These are phyloP conservation scores for Linum usitatissimum DNA, from an alignment of 345 rosid species.

Conservation along the genomic window DNA sequence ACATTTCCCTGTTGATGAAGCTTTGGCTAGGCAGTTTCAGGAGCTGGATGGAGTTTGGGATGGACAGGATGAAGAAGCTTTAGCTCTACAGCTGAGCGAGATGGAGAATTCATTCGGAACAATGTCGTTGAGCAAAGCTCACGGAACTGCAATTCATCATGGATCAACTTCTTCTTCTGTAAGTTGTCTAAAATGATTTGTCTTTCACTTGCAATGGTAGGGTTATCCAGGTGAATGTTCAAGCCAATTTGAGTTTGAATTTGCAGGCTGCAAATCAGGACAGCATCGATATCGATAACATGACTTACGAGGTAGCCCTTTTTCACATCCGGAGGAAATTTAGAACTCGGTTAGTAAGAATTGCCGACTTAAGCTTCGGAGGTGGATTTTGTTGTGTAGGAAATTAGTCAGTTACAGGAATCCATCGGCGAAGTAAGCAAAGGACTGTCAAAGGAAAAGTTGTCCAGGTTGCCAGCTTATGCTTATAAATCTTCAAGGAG, in stretches of 20 bases:
- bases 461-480: neutral
- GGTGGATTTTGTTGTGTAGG: neutral
- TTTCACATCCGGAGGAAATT: neutral
- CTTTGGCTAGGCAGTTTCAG: neutral
- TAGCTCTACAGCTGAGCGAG: neutral
- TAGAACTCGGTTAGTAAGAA: too few species aligned
- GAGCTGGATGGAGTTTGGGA: neutral
- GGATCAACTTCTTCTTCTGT: neutral
- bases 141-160: neutral
- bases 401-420: neutral
- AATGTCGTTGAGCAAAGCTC: neutral
- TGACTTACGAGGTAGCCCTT: neutral
- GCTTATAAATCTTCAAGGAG: neutral
- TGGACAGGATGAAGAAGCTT: neutral
- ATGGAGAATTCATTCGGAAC: neutral
- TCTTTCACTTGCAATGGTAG: neutral
- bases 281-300: neutral
- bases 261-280: neutral
- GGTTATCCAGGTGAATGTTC: neutral
- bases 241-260: neutral
- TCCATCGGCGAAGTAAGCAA: neutral
- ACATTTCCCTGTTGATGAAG: neutral
- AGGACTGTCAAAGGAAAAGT: neutral
- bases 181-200: neutral
- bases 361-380: too few species aligned